A percentile compares a stretch with the other conserved stretches of the same genome.
Conservation (phyloP, 2,329 filamentous ascomycete species). For the Ophiobolus disseminans region DNA sequence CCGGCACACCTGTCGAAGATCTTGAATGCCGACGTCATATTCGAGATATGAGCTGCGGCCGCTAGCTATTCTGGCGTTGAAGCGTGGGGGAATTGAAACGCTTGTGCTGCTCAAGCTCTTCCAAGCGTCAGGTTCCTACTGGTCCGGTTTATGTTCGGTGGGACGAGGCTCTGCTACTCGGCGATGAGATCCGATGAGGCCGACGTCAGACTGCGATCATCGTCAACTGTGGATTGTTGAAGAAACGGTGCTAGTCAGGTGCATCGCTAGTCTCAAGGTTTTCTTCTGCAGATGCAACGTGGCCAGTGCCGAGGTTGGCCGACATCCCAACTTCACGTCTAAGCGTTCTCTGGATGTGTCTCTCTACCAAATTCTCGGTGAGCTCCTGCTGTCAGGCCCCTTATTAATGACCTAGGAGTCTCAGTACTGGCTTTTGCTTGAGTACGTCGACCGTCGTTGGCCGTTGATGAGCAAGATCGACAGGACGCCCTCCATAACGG, state of each 20-base stretch:
- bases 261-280: too few species aligned
- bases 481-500: too few species aligned
- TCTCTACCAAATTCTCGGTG: too few species aligned
- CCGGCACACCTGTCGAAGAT: neutral
- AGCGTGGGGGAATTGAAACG: slow-evolving; percentile 2
- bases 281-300: neutral
- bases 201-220: slow-evolving; percentile 2
- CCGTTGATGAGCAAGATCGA: too few species aligned
- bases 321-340: slow-evolving; percentile 1
- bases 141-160: neutral
- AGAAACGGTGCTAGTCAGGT: neutral
- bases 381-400: too few species aligned
- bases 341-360: too few species aligned
- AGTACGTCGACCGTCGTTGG: too few species aligned
- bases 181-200: neutral
- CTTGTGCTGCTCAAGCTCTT: slow-evolving; percentile 7
- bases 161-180: slow-evolving; percentile 3
- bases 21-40: slow-evolving; percentile 3
- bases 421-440: too few species aligned
- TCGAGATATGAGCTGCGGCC: neutral
- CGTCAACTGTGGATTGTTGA: slow-evolving; percentile 4
- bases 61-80: neutral
- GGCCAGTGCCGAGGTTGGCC: slow-evolving; percentile 1
- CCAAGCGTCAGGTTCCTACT: slow-evolving; percentile 6
- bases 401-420: too few species aligned